Percentiles rank a stretch among this genome's conserved stretches.
Evolutionary conservation across 495 filamentous ascomycete genomes (phyloP).

Genomic region (Thozetella sp.): DNA sequence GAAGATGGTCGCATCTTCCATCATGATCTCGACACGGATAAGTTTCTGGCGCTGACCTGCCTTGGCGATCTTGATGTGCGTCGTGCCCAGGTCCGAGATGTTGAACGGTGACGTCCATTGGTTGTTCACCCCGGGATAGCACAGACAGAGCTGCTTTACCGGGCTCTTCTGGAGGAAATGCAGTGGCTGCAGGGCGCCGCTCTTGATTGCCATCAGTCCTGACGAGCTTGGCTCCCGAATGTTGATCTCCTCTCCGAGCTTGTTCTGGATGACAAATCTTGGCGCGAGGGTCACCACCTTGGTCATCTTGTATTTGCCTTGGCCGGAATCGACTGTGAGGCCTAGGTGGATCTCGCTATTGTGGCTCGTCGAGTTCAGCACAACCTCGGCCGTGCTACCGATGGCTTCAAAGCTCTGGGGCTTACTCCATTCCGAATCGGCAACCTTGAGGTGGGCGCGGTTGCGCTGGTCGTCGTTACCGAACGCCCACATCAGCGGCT

Average conservation of each 20-base stretch:
- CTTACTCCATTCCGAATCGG: slow-evolving; percentile 91
- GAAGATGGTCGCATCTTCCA: slow-evolving; percentile 92
- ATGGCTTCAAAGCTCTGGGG: slow-evolving; percentile 99
- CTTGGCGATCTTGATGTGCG: slow-evolving; percentile 92
- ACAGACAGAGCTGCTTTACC: slow-evolving; percentile 87
- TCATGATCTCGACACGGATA: slow-evolving; percentile 83
- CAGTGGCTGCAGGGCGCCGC: slow-evolving; percentile 76
- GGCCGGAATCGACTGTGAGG: slow-evolving; percentile 82
- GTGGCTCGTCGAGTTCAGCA: slow-evolving; percentile 69
- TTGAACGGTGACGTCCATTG: slow-evolving; percentile 98
- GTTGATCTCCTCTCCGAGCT: slow-evolving; percentile 81
- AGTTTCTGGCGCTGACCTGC: slow-evolving; percentile 86
- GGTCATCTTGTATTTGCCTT: slow-evolving; percentile 96
- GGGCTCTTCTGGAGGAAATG: slow-evolving; percentile 79
- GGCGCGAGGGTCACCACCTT: slow-evolving; percentile 94
- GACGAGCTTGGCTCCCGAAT: slow-evolving; percentile 89
- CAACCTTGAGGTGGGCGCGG: slow-evolving; percentile 81
- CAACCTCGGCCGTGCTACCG: slow-evolving; percentile 84
- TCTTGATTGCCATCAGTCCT: slow-evolving; percentile 73
- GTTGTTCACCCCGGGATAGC: slow-evolving; percentile 94
- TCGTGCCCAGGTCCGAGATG: slow-evolving; percentile 88
- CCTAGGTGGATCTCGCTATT: slow-evolving; percentile 88
- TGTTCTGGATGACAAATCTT: slow-evolving; percentile 93
- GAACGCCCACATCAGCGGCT: slow-evolving; percentile 96
- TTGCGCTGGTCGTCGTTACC: slow-evolving; percentile 84